A percentile compares a stretch with the other conserved stretches of the same genome.
Conservation (phyloP, 139 green algal genomes). For the Zygnema circumcarinatum region DNA sequence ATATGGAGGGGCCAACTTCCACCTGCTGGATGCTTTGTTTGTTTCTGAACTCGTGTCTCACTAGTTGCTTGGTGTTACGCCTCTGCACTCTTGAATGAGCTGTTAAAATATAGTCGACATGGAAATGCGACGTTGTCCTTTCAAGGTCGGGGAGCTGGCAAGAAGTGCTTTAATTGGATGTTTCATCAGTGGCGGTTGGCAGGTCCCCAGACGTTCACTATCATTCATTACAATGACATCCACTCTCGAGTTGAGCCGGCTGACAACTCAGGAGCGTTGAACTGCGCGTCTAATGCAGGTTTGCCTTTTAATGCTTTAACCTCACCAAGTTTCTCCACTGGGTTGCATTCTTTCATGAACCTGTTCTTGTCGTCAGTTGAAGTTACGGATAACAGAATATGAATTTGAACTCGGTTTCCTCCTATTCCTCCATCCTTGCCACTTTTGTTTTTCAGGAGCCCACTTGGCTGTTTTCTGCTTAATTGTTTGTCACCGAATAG, state of each 20-base stretch:
- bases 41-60: background rate
- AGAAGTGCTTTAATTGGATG: background rate
- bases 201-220: background rate
- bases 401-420: too few relatives aligned
- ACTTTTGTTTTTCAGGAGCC: too few relatives aligned
- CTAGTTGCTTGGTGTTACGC: background rate
- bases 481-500: too few relatives aligned
- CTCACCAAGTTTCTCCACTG: too few relatives aligned
- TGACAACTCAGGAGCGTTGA: background rate
- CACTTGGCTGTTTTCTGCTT: too few relatives aligned
- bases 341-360: too few relatives aligned
- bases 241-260: background rate
- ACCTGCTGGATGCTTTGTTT: background rate
- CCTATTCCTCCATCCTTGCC: too few relatives aligned
- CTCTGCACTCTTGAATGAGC: too few relatives aligned
- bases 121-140: background rate
- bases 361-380: too few relatives aligned
- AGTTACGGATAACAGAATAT: too few relatives aligned
- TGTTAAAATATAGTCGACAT: background rate
- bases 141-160: background rate
- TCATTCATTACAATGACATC: constrained; percentile 6
- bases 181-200: background rate
- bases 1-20: too few relatives aligned
- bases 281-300: background rate
- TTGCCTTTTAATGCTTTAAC: too few relatives aligned